Evolutionary conservation across 306 rosid genomes (phyloP).

Genomic region (Alnus glutinosa): DNA sequence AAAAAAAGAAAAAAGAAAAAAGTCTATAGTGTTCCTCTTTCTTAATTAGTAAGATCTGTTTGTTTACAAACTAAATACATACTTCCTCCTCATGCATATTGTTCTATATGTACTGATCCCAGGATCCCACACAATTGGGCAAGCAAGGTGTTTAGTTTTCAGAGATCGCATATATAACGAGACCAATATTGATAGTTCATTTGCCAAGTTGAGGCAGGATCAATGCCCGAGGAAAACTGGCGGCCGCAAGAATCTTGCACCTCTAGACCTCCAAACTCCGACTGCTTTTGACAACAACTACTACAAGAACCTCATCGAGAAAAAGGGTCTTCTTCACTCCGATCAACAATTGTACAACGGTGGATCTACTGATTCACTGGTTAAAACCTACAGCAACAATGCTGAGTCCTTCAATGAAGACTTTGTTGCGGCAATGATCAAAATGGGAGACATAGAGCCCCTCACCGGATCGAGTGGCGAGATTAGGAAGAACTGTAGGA

Average conservation of each 20-base stretch:
- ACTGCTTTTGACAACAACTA: conserved; percentile 58
- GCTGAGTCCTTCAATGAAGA: conserved; percentile 40
- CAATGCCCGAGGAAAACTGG: conserved; percentile 46
- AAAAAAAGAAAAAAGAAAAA: too few species aligned
- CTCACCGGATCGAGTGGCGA: conserved; percentile 73
- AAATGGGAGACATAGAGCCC: conserved; percentile 72
- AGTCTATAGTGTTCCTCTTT: too few species aligned
- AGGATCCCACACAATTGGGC: conserved; percentile 54
- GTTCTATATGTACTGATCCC: too few species aligned
- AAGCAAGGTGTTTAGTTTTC: conserved; percentile 62
- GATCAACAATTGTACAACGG: conserved; percentile 69
- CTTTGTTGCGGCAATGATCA: conserved; percentile 66
- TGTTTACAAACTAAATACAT: too few species aligned
- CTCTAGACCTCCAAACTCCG: conserved; percentile 55
- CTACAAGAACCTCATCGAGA: conserved; percentile 55
- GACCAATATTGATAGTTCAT: conserved; percentile 49
- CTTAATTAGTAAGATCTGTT: too few species aligned
- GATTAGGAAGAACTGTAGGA: conserved; percentile 69
- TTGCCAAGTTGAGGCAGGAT: conserved; percentile 46
- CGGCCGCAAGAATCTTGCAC: conserved; percentile 58
- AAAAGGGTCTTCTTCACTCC: conserved; percentile 71
- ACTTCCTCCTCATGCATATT: too few species aligned
- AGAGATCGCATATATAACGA: conserved; percentile 56
- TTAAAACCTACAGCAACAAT: conserved; percentile 41
- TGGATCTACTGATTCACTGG: conserved; percentile 70